phyloP scores from a whole-genome alignment of 2,329 filamentous ascomycete genomes.

The Sphaceloma murrayae region DNA sequence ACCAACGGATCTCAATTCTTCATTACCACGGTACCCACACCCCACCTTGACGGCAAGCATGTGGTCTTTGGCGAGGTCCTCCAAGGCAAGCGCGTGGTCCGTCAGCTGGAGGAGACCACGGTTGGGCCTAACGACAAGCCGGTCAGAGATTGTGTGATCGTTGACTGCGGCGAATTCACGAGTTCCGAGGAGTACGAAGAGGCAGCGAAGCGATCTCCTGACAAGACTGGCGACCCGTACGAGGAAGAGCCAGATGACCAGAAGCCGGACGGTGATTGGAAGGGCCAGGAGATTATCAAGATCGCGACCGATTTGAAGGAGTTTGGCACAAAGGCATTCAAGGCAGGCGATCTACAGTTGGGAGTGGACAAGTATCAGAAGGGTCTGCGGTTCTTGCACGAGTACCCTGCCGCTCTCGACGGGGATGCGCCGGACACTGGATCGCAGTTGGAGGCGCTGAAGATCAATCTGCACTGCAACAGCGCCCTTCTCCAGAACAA shows the following conservation, averaged over 20 bases:
- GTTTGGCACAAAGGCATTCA: slow-evolving; percentile 88
- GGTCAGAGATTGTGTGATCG: slow-evolving; percentile 59
- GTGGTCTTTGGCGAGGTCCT: slow-evolving; percentile 95
- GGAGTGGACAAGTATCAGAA: slow-evolving; percentile 93
- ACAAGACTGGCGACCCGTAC: slow-evolving; percentile 79
- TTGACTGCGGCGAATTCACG: slow-evolving; percentile 74
- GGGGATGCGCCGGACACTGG: slow-evolving; percentile 60
- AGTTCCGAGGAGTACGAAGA: slow-evolving; percentile 55
- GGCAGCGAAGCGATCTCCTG: slow-evolving; percentile 59
- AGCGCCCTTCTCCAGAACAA: slow-evolving; percentile 78
- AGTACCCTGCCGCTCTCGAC: slow-evolving; percentile 62
- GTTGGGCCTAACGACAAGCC: slow-evolving; percentile 74
- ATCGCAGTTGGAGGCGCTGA: slow-evolving; percentile 58
- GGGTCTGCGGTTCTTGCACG: slow-evolving; percentile 77
- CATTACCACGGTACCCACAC: slow-evolving; percentile 88
- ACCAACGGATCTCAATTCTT: slow-evolving; percentile 98
- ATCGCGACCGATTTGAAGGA: slow-evolving; percentile 82
- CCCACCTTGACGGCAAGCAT: slow-evolving; percentile 91
- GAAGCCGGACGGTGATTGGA: slow-evolving; percentile 46
- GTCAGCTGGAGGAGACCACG: slow-evolving; percentile 76
- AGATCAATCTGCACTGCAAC: slow-evolving; percentile 83
- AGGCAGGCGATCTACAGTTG: slow-evolving; percentile 57
- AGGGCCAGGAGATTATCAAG: slow-evolving; percentile 59
- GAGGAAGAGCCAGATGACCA: slow-evolving; percentile 94
- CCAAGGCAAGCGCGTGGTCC: slow-evolving; percentile 80